Conservation (phyloP, 805 yeast species). For the Kodamaea jinghongensis region DNA sequence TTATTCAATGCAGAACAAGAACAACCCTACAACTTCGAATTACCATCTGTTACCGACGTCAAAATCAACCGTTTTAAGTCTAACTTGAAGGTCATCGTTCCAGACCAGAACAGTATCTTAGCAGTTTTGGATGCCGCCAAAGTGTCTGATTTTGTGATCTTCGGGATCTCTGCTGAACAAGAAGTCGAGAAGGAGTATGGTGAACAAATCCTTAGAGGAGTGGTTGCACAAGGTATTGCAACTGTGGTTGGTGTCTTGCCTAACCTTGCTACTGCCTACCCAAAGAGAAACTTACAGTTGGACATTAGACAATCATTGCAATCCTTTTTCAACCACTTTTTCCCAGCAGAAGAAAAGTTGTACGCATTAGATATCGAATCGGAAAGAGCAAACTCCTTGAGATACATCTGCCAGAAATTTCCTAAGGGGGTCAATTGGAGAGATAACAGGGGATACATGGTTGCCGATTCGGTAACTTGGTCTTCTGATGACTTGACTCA, state of each 20-base stretch:
- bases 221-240: constrained; percentile 90
- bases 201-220: constrained; percentile 84
- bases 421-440: constrained; percentile 91
- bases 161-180: constrained; percentile 81
- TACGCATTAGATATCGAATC: constrained; percentile 64
- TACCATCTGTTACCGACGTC: constrained; percentile 52
- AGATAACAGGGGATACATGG: constrained; percentile 83
- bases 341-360: constrained; percentile 71
- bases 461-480: constrained; percentile 64
- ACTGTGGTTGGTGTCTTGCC: constrained; percentile 76
- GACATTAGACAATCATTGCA: constrained; percentile 50
- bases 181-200: constrained; percentile 82
- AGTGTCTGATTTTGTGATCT: constrained; percentile 83
- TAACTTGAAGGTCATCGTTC: constrained; percentile 68
- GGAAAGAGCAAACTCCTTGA: constrained; percentile 70
- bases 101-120: constrained; percentile 63
- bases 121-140: constrained; percentile 82
- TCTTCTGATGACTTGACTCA: constrained; percentile 24
- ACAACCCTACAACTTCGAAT: constrained; percentile 19
- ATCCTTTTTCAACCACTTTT: constrained; percentile 42
- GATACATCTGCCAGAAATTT: constrained; percentile 78
- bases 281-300: constrained; percentile 71
- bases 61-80: constrained; percentile 68
- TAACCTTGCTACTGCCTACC: constrained; percentile 63
- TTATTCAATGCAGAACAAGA: constrained; percentile 41